phyloP scores from a whole-genome alignment of 768 basidiomycete genomes.

The Russula emetica region DNA sequence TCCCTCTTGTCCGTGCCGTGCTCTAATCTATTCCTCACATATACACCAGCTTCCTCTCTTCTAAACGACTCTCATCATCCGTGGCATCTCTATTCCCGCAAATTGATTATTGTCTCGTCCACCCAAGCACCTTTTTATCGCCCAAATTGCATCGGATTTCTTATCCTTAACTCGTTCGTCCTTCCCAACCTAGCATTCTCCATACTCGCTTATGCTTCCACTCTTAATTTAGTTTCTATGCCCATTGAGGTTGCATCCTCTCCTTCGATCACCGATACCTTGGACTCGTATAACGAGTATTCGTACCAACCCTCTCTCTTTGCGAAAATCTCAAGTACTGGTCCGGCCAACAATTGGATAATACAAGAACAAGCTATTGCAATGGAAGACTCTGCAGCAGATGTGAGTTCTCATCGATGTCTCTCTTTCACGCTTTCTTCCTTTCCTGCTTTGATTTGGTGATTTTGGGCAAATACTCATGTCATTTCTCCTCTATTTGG shows the following conservation, averaged over 20 bases:
- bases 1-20: constrained; percentile 36
- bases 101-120: constrained; percentile 49
- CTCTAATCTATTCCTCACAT: constrained; percentile 29
- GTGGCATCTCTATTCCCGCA: constrained; percentile 42
- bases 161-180: constrained; percentile 51
- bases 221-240: constrained; percentile 48
- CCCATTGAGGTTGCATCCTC: constrained; percentile 61
- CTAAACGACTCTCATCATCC: constrained; percentile 34
- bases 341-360: constrained; percentile 46
- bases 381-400: constrained; percentile 25
- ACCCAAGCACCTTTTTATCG: constrained; percentile 44
- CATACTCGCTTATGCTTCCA: constrained; percentile 30
- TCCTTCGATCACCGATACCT: constrained; percentile 41
- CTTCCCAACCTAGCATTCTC: constrained; percentile 20
- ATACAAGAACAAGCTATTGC: constrained; percentile 40
- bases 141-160: constrained; percentile 44
- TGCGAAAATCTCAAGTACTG: constrained; percentile 32
- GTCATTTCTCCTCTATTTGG: constrained; percentile 13
- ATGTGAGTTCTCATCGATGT: constrained; percentile 24
- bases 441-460: constrained; percentile 1
- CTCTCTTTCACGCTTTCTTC: background rate
- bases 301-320: constrained; percentile 35
- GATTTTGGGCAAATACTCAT: constrained; percentile 19
- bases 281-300: constrained; percentile 36
- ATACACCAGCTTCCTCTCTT: constrained; percentile 24